A percentile compares a stretch with the other conserved stretches of the same genome.
These are phyloP conservation scores for Cyberlindnera suaveolens DNA, from an alignment of 805 yeast species.

Conservation along the genomic window DNA sequence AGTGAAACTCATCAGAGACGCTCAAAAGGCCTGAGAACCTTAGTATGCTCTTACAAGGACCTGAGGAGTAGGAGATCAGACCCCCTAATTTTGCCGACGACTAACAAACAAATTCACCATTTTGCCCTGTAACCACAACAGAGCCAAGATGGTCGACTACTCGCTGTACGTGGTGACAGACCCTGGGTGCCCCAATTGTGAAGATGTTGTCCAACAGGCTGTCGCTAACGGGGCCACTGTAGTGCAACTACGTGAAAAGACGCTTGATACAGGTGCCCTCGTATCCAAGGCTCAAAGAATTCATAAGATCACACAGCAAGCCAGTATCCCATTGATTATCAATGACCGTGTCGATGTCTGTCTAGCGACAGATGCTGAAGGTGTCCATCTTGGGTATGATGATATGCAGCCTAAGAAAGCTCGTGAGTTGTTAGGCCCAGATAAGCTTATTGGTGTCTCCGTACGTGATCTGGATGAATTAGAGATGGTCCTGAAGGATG, in stretches of 20 bases:
- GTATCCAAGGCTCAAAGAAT: constrained; percentile 53
- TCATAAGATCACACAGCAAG: constrained; percentile 52
- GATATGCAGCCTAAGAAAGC: constrained; percentile 61
- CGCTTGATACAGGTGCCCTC: constrained; percentile 61
- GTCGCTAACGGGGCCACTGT: constrained; percentile 70
- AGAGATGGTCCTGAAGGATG: constrained; percentile 6
- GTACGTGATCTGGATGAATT: constrained; percentile 57
- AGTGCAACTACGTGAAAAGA: constrained; percentile 80
- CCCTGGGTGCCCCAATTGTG: constrained; percentile 62
- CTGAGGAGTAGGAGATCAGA: too few relatives aligned
- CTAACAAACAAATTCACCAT: too few relatives aligned
- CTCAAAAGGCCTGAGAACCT: too few relatives aligned
- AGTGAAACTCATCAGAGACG: too few relatives aligned
- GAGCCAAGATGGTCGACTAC: constrained; percentile 34
- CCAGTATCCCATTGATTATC: constrained; percentile 70
- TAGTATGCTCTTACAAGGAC: too few relatives aligned
- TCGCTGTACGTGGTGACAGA: constrained; percentile 77
- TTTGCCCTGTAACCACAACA: too few relatives aligned
- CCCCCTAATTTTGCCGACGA: too few relatives aligned
- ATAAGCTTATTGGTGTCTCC: constrained; percentile 75
- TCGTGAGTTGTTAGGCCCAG: constrained; percentile 60
- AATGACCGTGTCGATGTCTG: constrained; percentile 89
- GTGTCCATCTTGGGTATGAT: constrained; percentile 89
- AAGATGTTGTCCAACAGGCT: constrained; percentile 54
- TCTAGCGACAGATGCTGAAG: constrained; percentile 82